Evolutionary conservation across 345 rosid genomes (phyloP).

Genomic region (Populus pruinosa): DNA sequence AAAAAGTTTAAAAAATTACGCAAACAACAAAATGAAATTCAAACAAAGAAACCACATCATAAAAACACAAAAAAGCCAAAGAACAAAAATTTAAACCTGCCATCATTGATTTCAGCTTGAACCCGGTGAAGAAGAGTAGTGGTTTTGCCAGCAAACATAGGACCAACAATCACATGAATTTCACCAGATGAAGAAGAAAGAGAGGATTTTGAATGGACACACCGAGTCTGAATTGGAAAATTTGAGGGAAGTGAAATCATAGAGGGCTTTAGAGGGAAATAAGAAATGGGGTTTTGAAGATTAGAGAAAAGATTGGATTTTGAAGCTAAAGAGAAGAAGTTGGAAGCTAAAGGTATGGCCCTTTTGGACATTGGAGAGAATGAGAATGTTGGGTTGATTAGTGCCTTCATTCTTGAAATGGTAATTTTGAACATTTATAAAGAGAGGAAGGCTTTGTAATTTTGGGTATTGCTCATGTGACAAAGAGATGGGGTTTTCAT

Average conservation of each 20-base stretch:
- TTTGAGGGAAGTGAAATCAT: constrained; percentile 15
- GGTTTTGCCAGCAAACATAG: constrained; percentile 75
- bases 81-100: constrained; percentile 44
- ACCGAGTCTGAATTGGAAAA: constrained; percentile 16
- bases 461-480: too few species aligned
- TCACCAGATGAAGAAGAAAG: constrained; percentile 40
- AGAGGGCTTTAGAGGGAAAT: constrained; percentile 19
- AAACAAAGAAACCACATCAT: background rate
- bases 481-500: background rate
- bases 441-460: background rate
- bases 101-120: constrained; percentile 44
- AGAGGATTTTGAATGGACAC: constrained; percentile 27
- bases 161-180: constrained; percentile 75
- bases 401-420: constrained; percentile 47
- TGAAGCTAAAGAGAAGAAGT: constrained; percentile 25
- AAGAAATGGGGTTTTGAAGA: constrained; percentile 9
- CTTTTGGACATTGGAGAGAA: constrained; percentile 18
- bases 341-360: constrained; percentile 13
- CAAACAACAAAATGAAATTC: background rate
- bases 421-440: background rate
- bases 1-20: background rate
- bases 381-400: constrained; percentile 35
- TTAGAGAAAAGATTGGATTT: constrained; percentile 15
- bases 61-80: background rate
- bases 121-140: constrained; percentile 67